Evolutionary conservation across 441 rosid genomes (phyloP).

Genomic region (Euphorbia celastroides): DNA sequence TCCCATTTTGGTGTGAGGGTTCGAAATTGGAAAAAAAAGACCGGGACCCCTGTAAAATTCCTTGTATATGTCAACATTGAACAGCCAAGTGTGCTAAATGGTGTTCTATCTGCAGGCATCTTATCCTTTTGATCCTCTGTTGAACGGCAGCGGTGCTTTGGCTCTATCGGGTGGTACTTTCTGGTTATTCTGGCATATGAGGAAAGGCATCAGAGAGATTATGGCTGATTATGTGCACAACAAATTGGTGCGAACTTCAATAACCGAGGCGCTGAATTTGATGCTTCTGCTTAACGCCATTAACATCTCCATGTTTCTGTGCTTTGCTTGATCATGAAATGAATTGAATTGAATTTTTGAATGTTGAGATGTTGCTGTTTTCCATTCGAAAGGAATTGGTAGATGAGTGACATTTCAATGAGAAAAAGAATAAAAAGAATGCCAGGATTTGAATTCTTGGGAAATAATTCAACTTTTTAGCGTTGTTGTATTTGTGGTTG

Average conservation of each 20-base stretch:
- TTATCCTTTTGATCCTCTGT: background rate
- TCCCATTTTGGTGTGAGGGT: no score
- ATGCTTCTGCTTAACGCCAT: background rate
- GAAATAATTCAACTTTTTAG: no score
- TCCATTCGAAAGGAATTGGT: no score
- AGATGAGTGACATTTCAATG: no score
- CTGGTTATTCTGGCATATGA: background rate
- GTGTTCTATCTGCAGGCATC: background rate
- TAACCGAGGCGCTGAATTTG: background rate
- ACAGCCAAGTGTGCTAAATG: background rate
- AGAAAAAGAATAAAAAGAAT: no score
- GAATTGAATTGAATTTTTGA: no score
- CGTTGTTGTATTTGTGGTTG: no score
- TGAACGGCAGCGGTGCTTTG: background rate
- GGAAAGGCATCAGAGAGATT: background rate
- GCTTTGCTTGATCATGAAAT: background rate
- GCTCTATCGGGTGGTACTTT: background rate
- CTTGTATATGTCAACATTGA: background rate
- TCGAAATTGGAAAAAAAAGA: no score
- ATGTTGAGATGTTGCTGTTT: no score
- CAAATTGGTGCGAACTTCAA: background rate
- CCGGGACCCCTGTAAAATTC: no score
- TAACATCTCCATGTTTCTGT: background rate
- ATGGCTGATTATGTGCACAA: conserved; percentile 1
- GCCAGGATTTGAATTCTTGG: no score